Conservation (phyloP, 2,329 filamentous ascomycete genomes). For the Xylariales sp. region DNA sequence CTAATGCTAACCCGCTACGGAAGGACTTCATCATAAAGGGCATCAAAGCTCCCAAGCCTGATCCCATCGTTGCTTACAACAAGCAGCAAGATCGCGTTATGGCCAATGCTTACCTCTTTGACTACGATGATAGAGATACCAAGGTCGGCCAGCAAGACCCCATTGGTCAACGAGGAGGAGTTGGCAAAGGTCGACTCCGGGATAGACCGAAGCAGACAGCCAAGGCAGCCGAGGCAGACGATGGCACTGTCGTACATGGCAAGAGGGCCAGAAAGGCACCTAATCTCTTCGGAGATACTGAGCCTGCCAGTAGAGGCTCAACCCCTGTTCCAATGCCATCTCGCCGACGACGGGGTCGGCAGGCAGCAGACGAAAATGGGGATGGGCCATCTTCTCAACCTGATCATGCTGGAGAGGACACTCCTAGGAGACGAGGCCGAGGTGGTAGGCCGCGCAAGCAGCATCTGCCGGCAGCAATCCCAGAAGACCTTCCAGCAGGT, state of each 20-base stretch:
- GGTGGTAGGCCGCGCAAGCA: constrained; percentile 25
- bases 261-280: constrained; percentile 52
- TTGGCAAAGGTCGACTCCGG: constrained; percentile 49
- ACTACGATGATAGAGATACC: constrained; percentile 54
- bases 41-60: constrained; percentile 39
- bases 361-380: constrained; percentile 17
- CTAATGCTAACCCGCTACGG: constrained; percentile 37
- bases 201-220: constrained; percentile 54
- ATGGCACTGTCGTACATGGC: constrained; percentile 40
- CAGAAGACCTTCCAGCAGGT: constrained; percentile 13
- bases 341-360: constrained; percentile 20
- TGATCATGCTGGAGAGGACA: constrained; percentile 14
- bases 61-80: constrained; percentile 38
- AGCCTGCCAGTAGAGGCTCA: constrained; percentile 46
- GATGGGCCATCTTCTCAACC: constrained; percentile 9
- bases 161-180: constrained; percentile 49
- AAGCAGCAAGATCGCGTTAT: constrained; percentile 51
- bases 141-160: constrained; percentile 58
- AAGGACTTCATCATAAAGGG: constrained; percentile 53
- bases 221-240: constrained; percentile 52
- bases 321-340: constrained; percentile 36
- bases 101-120: constrained; percentile 57
- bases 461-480: constrained; percentile 14
- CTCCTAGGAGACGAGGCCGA: constrained; percentile 24
- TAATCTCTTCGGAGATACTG: constrained; percentile 44